Conservation (phyloP, 768 basidiomycete genomes). For the Porphyrellus cyaneotinctus region DNA sequence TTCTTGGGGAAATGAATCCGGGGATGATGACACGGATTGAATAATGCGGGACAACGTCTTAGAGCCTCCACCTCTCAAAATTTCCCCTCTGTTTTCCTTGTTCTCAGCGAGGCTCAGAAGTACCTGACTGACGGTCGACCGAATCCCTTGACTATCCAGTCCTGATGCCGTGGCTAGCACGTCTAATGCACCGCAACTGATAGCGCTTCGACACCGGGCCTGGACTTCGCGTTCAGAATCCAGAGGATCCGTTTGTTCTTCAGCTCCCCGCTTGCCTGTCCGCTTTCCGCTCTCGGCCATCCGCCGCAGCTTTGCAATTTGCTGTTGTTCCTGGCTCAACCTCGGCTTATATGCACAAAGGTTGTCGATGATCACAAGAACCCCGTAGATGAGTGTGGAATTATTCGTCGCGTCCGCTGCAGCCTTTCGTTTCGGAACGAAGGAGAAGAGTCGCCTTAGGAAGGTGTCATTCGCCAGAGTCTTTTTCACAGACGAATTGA, state of each 20-base stretch:
- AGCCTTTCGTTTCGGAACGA: constrained; percentile 50
- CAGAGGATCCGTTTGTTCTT: constrained; percentile 34
- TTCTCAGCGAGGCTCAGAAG: constrained; percentile 73
- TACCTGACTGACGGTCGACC: constrained; percentile 53
- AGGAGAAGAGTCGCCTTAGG: constrained; percentile 52
- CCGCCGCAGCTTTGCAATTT: constrained; percentile 71
- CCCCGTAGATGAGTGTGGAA: constrained; percentile 67
- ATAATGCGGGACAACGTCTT: constrained; percentile 61
- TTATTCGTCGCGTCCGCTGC: constrained; percentile 30
- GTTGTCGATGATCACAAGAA: constrained; percentile 72
- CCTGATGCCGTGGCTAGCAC: constrained; percentile 56
- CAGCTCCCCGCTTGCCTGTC: constrained; percentile 24
- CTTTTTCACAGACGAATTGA: constrained; percentile 60
- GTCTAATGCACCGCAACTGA: constrained; percentile 61
- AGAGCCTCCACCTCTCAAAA: constrained; percentile 75
- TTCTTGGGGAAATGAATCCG: constrained; percentile 23
- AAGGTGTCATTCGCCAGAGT: constrained; percentile 54
- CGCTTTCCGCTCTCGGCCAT: constrained; percentile 58
- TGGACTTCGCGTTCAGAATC: constrained; percentile 69
- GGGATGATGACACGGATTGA: constrained; percentile 39
- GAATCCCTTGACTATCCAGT: constrained; percentile 62
- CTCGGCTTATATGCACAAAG: constrained; percentile 66
- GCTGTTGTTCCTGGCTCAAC: constrained; percentile 75
- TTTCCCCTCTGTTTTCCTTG: constrained; percentile 68
- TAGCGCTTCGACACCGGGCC: constrained; percentile 50